Percentiles rank a stretch among this genome's conserved stretches.
phyloP scores from a whole-genome alignment of 2,329 filamentous ascomycete species.

The Aspergillus terreus region DNA sequence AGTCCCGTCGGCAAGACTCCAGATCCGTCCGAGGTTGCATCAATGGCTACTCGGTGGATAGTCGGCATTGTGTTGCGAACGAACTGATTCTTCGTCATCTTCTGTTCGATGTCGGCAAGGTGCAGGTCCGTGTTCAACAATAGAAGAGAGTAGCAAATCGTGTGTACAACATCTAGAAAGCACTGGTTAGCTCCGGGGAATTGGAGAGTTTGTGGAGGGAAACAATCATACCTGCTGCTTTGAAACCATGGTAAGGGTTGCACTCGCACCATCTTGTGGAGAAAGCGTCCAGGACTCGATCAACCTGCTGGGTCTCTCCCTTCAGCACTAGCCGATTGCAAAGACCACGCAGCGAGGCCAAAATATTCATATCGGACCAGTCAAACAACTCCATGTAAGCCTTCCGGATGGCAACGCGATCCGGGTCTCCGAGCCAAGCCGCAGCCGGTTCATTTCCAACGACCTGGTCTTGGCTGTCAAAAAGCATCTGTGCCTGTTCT shows the following conservation, averaged over 20 bases:
- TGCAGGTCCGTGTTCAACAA: conserved; percentile 95
- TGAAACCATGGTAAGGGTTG: conserved; percentile 91
- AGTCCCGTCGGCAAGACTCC: conserved; percentile 43
- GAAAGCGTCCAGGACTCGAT: conserved; percentile 86
- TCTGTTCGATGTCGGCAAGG: conserved; percentile 87
- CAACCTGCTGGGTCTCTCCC: conserved; percentile 94
- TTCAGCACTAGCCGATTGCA: conserved; percentile 79
- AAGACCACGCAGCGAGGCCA: conserved; percentile 72
- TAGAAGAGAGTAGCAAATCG: conserved; percentile 93
- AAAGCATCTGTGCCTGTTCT: conserved; percentile 77
- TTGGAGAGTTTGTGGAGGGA: not conserved
- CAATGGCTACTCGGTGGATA: conserved; percentile 70
- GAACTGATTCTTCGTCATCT: conserved; percentile 94
- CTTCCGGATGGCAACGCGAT: conserved; percentile 53
- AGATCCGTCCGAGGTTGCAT: conserved; percentile 66
- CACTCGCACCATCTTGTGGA: conserved; percentile 89
- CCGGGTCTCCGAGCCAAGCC: conserved; percentile 71
- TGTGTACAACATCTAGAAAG: conserved; percentile 80
- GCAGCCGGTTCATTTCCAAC: conserved; percentile 76
- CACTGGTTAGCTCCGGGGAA: conserved; percentile 20
- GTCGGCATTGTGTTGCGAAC: conserved; percentile 95
- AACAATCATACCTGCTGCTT: conserved; percentile 64
- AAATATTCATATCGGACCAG: conserved; percentile 75
- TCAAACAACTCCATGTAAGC: conserved; percentile 95
- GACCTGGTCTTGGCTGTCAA: conserved; percentile 73